These are phyloP conservation scores for Nothophaeocryptopus gaeumannii DNA, from an alignment of 2,329 filamentous ascomycete species.

Conservation along the genomic window DNA sequence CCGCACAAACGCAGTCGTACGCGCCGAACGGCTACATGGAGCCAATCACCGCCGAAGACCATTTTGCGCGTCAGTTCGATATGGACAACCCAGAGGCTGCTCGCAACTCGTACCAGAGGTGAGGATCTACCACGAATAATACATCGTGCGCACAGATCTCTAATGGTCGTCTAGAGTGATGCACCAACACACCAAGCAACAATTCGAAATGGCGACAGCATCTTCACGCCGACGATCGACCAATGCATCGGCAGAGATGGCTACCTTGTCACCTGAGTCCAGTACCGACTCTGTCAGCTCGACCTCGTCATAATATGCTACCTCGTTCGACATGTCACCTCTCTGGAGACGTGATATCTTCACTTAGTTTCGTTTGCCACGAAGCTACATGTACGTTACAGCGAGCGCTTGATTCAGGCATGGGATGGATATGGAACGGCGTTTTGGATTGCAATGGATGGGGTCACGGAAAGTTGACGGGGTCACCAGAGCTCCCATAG, in stretches of 20 bases:
- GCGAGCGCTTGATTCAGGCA: too few species aligned
- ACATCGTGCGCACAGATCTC: background rate
- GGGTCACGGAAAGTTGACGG: too few species aligned
- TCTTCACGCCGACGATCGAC: conserved; percentile 44
- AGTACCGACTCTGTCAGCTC: conserved; percentile 31
- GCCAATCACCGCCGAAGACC: conserved; percentile 42
- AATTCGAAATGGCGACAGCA: conserved; percentile 46
- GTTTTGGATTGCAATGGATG: too few species aligned
- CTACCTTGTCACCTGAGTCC: conserved; percentile 24
- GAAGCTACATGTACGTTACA: too few species aligned
- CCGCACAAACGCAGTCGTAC: conserved; percentile 34
- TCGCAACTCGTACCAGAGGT: conserved; percentile 47
- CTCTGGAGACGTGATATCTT: too few species aligned
- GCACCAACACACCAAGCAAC: conserved; percentile 51
- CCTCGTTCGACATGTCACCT: too few species aligned
- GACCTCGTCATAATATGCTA: conserved; percentile 24
- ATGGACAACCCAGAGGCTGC: conserved; percentile 40
- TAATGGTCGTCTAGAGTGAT: conserved; percentile 40
- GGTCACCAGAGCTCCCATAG: too few species aligned
- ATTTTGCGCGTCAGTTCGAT: conserved; percentile 46
- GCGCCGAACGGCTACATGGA: conserved; percentile 41
- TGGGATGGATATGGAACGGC: too few species aligned
- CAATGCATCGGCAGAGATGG: conserved; percentile 19
- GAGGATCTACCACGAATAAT: conserved; percentile 18
- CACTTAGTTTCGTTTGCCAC: too few species aligned